Evolutionary conservation across 1,284 basidiomycete genomes (phyloP).

Genomic region (Ganoderma lucidum): DNA sequence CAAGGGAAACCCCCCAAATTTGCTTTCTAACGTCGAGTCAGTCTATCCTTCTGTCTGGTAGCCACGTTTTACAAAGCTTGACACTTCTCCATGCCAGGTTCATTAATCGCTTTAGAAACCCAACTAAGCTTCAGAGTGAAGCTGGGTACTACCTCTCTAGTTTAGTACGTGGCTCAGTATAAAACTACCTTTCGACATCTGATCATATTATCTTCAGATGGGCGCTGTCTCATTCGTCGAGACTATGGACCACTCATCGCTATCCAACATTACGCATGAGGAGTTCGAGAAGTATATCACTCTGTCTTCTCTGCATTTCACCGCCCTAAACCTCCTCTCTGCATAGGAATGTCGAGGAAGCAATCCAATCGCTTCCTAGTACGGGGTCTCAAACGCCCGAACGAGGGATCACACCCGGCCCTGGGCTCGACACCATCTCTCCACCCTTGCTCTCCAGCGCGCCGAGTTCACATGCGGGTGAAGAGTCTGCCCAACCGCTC

Average conservation of each 20-base stretch:
- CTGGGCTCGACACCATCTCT: slow-evolving; percentile 33
- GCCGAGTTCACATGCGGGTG: slow-evolving; percentile 70
- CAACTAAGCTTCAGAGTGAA: slow-evolving; percentile 91
- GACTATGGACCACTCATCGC: slow-evolving; percentile 93
- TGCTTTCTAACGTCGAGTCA: slow-evolving; percentile 95
- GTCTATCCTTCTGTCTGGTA: slow-evolving; percentile 34
- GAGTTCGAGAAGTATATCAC: slow-evolving; percentile 84
- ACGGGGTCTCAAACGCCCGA: slow-evolving; percentile 62
- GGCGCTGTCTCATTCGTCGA: slow-evolving; percentile 96
- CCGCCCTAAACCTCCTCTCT: slow-evolving; percentile 1
- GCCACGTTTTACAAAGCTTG: background rate
- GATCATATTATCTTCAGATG: slow-evolving; percentile 57
- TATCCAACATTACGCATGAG: slow-evolving; percentile 92
- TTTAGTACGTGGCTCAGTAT: slow-evolving; percentile 62
- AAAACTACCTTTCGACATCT: background rate
- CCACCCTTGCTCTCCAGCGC: slow-evolving; percentile 38
- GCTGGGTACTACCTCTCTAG: slow-evolving; percentile 98
- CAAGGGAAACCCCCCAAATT: slow-evolving; percentile 91
- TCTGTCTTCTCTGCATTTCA: background rate
- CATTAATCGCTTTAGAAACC: slow-evolving; percentile 94
- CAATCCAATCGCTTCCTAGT: slow-evolving; percentile 79
- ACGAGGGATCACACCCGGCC: slow-evolving; percentile 35
- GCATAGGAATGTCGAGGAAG: slow-evolving; percentile 80
- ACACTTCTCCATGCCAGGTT: slow-evolving; percentile 62
- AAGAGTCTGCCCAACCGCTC: slow-evolving; percentile 86